phyloP scores from a whole-genome alignment of 139 green algal species.

The Ettlia oleoabundans region DNA sequence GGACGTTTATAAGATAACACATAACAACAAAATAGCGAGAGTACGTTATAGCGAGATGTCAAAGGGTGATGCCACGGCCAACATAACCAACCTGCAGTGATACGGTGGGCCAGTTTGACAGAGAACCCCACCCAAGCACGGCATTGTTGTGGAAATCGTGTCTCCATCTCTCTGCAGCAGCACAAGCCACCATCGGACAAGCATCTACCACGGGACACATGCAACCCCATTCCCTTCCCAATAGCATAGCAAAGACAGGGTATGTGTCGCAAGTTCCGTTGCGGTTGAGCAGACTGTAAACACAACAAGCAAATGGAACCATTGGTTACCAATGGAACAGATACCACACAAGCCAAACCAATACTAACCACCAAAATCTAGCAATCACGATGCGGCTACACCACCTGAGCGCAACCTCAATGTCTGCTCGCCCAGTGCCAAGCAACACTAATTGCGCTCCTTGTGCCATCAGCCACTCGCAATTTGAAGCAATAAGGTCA shows the following conservation, averaged over 20 bases:
- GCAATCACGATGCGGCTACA: background rate
- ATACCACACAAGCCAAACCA: too few relatives aligned
- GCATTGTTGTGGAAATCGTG: conserved; percentile 58
- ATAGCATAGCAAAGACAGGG: background rate
- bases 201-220: background rate
- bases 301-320: too few relatives aligned
- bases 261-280: background rate
- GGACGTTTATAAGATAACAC: background rate
- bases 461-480: conserved; percentile 87
- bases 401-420: conserved; percentile 81
- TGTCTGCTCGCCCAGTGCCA: conserved; percentile 86
- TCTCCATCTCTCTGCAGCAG: conserved; percentile 64
- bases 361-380: background rate
- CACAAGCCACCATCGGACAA: too few relatives aligned
- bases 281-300: background rate
- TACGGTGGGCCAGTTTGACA: conserved; percentile 90
- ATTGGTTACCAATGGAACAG: too few relatives aligned
- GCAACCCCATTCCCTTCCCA: background rate
- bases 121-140: conserved; percentile 91
- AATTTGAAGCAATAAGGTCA: conserved; percentile 93
- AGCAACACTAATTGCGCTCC: conserved; percentile 94
- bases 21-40: background rate
- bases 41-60: background rate
- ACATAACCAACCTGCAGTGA: conserved; percentile 68
- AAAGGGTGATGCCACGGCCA: background rate